Base-by-base conservation (phyloP, 345 rosid genomes). In the Cochlearia excelsa region DNA sequence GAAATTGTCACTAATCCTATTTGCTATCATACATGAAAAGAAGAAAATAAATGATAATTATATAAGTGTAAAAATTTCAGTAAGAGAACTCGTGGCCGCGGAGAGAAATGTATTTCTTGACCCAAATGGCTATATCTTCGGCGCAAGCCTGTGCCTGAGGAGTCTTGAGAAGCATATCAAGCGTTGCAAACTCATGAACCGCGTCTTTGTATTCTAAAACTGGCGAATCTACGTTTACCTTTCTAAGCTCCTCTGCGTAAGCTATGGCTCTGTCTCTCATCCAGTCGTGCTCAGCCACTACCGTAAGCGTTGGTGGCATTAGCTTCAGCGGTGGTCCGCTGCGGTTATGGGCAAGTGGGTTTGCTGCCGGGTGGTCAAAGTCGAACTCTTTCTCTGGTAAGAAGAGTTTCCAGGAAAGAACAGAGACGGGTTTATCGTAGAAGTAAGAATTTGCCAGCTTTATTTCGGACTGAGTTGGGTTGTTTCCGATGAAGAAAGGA, bases 211-310 rank as follows among this genome's bases (percentile, higher is more conserved):
- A 93, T 60, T 93, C 94, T 27, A 89, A 83, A 51, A 89, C 81
- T 3, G 99, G 95, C 31, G 97, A 85, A 65, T 93, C 94, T 5
- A 89, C 89, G 34, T 89, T 93, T 57, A 82, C 95, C 78, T 81
- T 93, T 46, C 94, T 75, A 60, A 93, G 82, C 72, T 87, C 94
- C 75, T 93, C 94, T 0, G 91, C 86, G 72, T 89, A 93, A 39
- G 90, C 84, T 64, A 89, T 87, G 75, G 97, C 99, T 45, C 87
- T 75, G 59, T 93, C 99, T 75, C 94, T 83, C 99, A 89, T 93
- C 94, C 94, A 89, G 70, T 89, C 99, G 7, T 83, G 95, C 63
- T 93, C 94, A 1, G 97, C 97, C 33, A 93, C 89, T 65, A 93
- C 83, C 27, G 95, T 89, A 34, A 93, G 84, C 8, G 97, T 93